phyloP scores from a whole-genome alignment of 441 rosid genomes.

The Biscutella laevigata region DNA sequence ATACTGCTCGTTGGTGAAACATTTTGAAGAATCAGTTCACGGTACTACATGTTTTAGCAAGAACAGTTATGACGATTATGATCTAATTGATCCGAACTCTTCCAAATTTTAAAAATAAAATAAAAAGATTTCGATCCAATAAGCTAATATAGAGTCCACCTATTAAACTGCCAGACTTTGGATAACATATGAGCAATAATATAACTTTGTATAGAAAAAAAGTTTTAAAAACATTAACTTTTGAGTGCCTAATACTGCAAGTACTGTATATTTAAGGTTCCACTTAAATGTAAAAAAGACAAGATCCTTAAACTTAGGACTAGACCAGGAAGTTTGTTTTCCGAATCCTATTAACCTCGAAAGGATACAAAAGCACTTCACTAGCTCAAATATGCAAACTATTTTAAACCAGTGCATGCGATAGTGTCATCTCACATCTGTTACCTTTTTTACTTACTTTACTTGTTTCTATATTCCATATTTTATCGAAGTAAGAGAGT shows the following conservation, averaged over 20 bases:
- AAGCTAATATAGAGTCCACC: too few species aligned
- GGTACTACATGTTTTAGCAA: too few species aligned
- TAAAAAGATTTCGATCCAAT: too few species aligned
- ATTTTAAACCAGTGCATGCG: constrained; percentile 6
- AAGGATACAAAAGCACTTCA: constrained; percentile 5
- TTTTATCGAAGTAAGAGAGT: neutral
- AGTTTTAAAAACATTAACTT: too few species aligned
- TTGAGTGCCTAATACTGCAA: neutral
- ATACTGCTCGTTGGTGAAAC: too few species aligned
- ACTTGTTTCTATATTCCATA: neutral
- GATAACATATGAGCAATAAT: too few species aligned
- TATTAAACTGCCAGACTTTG: too few species aligned
- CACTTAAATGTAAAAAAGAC: constrained; percentile 19
- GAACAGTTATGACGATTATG: too few species aligned
- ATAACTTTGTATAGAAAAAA: too few species aligned
- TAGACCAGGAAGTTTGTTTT: constrained; percentile 13
- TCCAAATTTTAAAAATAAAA: too few species aligned
- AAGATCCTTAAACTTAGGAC: constrained; percentile 25
- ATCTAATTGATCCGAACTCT: too few species aligned
- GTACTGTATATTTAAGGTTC: constrained; percentile 4
- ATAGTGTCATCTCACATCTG: constrained; percentile 4
- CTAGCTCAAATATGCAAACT: neutral
- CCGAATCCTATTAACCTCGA: neutral
- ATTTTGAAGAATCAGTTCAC: too few species aligned
- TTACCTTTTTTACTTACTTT: constrained; percentile 4